phyloP scores from a whole-genome alignment of 805 yeast species.

The Maudiozyma saulgeensis region DNA sequence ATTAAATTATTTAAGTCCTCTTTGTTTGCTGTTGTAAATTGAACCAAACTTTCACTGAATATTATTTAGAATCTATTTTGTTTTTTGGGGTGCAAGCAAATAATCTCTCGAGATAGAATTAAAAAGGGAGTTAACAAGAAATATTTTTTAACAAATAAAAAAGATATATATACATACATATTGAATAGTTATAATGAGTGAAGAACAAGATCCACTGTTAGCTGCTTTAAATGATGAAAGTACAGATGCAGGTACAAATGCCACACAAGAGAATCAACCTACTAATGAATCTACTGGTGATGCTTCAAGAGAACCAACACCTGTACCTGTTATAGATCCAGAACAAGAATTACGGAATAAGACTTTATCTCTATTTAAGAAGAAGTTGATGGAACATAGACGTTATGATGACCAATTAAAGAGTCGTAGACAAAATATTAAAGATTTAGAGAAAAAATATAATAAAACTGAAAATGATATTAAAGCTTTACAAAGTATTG shows the following conservation, averaged over 20 bases:
- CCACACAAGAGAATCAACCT: neutral
- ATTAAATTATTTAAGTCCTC: too few species aligned
- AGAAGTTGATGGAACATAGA: conserved; percentile 83
- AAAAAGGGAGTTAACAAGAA: too few species aligned
- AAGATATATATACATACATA: too few species aligned
- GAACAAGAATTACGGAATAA: conserved; percentile 51
- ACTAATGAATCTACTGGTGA: neutral
- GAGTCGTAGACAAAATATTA: conserved; percentile 70
- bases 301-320: conserved; percentile 10
- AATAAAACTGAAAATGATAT: conserved; percentile 95
- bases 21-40: too few species aligned
- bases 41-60: too few species aligned
- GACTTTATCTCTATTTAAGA: conserved; percentile 71
- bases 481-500: conserved; percentile 92
- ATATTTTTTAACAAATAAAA: too few species aligned
- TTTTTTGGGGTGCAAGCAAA: too few species aligned
- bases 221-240: conserved; percentile 38
- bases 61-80: too few species aligned
- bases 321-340: conserved; percentile 43
- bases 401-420: conserved; percentile 89
- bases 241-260: neutral
- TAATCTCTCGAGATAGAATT: too few species aligned
- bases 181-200: conserved; percentile 33
- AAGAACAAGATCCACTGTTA: conserved; percentile 69
- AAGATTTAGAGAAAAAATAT: conserved; percentile 72